Base-by-base conservation (phyloP, 352 stramenopile genomes). In the Pythium grandisporangium region DNA sequence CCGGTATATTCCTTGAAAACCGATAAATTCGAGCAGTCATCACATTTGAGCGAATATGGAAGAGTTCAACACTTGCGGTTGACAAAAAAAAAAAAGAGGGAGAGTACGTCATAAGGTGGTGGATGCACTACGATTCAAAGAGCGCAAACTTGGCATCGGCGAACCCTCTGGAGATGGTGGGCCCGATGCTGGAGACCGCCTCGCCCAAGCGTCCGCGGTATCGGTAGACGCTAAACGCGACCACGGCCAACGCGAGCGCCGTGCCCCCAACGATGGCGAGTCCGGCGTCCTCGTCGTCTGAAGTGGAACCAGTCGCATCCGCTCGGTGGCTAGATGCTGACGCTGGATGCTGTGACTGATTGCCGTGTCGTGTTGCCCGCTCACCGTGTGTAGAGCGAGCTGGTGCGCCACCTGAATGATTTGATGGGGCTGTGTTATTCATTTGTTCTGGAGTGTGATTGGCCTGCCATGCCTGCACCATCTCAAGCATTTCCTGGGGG, bases 91-190 rank as follows among this genome's bases (percentile, higher is more conserved):
- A n/a, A n/a, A n/a, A n/a, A n/a, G n/a, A n/a, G n/a, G n/a, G n/a
- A n/a, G n/a, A n/a, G n/a, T n/a, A n/a, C n/a, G n/a, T n/a, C n/a
- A n/a, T n/a, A n/a, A n/a, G n/a, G n/a, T n/a, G n/a, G n/a, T n/a
- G n/a, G n/a, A n/a, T n/a, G n/a, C n/a, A 14, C 63, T 40, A 81
- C 40, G 63, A 67, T 7, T 84, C 71, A 40, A 85, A 81, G 5
- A 85, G 47, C 21, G 69, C 69, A 38, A 70, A 74, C 44, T 83
- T 84, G 39, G 70, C 73, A 37, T 87, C 73, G 0, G 56, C 60
- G 20, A 87, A 44, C 0, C 63, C 56, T 37, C 82, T 82, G 11
- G 65, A 78, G 24, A 86, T 66, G n/a, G 54, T 59, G 8, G 69
- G 66, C 17, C 64, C 46, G 10, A 67, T 62, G 29, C 55, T 53